Conservation (phyloP, 1,284 basidiomycete genomes). For the Lignosus rhinocerotis region DNA sequence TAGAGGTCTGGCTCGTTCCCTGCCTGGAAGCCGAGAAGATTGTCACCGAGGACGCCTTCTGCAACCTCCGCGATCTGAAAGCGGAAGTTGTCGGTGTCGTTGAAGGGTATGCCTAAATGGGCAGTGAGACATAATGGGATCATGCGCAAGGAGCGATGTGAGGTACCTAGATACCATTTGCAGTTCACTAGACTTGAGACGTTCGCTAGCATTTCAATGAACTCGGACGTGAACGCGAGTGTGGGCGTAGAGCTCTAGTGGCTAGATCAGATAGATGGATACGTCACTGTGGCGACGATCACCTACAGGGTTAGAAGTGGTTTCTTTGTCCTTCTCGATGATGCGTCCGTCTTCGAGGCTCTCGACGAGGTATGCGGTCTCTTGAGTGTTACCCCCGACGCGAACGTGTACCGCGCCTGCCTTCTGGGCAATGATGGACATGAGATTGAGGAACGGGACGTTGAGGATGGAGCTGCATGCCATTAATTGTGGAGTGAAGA, state of each 20-base stretch:
- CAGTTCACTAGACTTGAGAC: constrained; percentile 39
- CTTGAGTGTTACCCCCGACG: constrained; percentile 75
- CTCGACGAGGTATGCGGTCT: constrained; percentile 50
- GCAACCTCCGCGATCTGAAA: constrained; percentile 49
- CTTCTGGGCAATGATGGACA: constrained; percentile 59
- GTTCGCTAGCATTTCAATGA: constrained; percentile 44
- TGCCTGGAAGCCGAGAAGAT: constrained; percentile 54
- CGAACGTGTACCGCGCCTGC: constrained; percentile 58
- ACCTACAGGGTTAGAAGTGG: constrained; percentile 42
- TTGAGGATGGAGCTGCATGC: constrained; percentile 34
- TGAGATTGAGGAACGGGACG: constrained; percentile 70
- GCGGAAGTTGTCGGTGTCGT: constrained; percentile 48
- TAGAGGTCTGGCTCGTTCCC: constrained; percentile 76
- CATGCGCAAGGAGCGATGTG: neutral
- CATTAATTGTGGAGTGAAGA: neutral
- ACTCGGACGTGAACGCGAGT: constrained; percentile 41
- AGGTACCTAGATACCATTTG: constrained; percentile 44
- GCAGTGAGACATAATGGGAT: neutral
- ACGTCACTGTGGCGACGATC: neutral
- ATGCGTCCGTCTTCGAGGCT: constrained; percentile 44
- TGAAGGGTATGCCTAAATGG: constrained; percentile 46
- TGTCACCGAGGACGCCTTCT: constrained; percentile 53
- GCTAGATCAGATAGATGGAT: constrained; percentile 2
- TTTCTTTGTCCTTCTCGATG: constrained; percentile 47
- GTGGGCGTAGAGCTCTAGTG: constrained; percentile 42